Base-by-base conservation (phyloP, 1,139 yeast species). In the Starmera stellimalicola region DNA sequence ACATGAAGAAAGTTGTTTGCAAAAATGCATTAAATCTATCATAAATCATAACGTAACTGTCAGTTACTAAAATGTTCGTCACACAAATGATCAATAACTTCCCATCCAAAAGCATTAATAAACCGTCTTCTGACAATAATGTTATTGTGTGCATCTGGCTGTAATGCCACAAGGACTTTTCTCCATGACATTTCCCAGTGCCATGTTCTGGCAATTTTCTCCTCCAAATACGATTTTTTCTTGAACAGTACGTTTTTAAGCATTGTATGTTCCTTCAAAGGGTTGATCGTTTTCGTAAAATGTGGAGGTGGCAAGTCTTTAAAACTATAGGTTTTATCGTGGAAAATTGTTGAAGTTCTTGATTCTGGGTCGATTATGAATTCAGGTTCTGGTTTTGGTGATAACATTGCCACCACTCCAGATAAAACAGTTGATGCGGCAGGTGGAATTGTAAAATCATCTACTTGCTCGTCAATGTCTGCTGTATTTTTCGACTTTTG, bases 61-160 rank as follows among this genome's bases (percentile, higher is more conserved):
- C n/a, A n/a, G n/a, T n/a, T n/a, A n/a, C 30, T 20, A 28, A 28
- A 28, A 19, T 28, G 30, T 4, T 11, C 17, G 9, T 28, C 24
- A 14, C 16, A 19, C 20, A 28, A 14, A 28, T 28, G 30, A 28
- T 28, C 30, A 6, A 18, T 16, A 18, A 28, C 30, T 0, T 85
- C 88, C 95, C 97, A 88, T 2, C 99, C 98, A 55, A 80, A 88
- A 0, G 96, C 94, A 60, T 91, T 93, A 5, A 95, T 78, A 63
- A 88, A 91, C 40, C 93, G 60, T 46, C 99, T 65, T 40, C 99
- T 63, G 1, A 91, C 98, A 27, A 85, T 67, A 33, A 91, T 87
- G 50, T 91, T 93, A 51, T 91, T 91, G 52, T 91, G 99, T 0
- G 99, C 95, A 58, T 91, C 98, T 0, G 97, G 95, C 43, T 80